Conservation (phyloP, 345 rosid genomes). For the Hypericum perforatum region DNA sequence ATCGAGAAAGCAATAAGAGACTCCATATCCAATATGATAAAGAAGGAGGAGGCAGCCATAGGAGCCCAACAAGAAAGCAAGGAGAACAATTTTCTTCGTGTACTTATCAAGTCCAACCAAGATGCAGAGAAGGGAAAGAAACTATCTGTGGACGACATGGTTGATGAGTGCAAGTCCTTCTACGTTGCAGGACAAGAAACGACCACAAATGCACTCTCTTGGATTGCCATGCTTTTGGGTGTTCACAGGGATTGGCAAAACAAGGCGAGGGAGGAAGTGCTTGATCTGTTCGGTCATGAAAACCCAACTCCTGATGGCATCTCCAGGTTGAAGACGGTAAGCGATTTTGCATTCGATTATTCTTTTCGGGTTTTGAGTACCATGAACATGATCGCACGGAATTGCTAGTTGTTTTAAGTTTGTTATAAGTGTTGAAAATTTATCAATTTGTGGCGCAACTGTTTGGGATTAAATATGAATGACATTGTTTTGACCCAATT, state of each 20-base stretch:
- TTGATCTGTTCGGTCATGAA: background rate
- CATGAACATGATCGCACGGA: too few species aligned
- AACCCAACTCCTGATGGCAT: conserved; percentile 4
- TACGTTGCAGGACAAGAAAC: conserved; percentile 1
- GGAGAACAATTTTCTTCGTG: background rate
- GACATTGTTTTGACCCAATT: too few species aligned
- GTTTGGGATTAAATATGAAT: too few species aligned
- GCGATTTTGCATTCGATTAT: background rate
- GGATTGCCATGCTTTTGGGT: background rate
- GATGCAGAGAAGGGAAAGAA: background rate
- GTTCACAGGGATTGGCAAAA: conserved; percentile 2
- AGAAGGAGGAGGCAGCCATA: background rate
- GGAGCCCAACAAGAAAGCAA: background rate
- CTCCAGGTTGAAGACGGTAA: background rate
- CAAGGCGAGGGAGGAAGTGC: background rate
- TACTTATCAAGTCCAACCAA: background rate
- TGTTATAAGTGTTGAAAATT: too few species aligned
- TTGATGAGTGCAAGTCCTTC: conserved; percentile 5
- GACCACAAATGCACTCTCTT: background rate
- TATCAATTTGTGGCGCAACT: too few species aligned
- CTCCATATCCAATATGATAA: background rate
- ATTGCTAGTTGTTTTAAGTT: too few species aligned
- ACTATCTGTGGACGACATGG: background rate
- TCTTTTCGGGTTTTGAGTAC: too few species aligned
- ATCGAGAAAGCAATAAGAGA: background rate